These are phyloP conservation scores for Coemansia sp. DNA, from an alignment of 192 early-diverging fungal species.

Conservation along the genomic window DNA sequence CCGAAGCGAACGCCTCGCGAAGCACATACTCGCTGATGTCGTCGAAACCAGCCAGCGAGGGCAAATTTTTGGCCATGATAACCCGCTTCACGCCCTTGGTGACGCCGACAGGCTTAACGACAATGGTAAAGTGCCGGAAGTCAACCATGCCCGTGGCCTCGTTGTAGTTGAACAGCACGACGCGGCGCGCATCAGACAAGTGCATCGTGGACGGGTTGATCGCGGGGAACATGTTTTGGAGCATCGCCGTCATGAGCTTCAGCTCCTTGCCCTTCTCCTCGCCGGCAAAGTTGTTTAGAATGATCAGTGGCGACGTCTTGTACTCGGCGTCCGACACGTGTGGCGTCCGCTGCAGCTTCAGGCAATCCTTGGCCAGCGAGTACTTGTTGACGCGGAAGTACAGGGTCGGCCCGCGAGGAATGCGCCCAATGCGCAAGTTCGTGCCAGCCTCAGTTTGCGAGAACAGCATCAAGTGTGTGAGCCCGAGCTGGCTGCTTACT, in stretches of 20 bases:
- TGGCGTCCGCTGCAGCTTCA: constrained; percentile 75
- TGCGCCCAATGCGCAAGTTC: constrained; percentile 84
- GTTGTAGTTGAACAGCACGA: constrained; percentile 93
- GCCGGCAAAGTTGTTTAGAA: constrained; percentile 56
- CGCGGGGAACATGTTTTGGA: constrained; percentile 97
- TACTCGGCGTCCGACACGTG: constrained; percentile 80
- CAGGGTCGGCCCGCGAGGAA: constrained; percentile 93
- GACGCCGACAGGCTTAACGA: constrained; percentile 86
- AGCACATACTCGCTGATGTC: constrained; percentile 96
- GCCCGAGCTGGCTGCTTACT: constrained; percentile 81
- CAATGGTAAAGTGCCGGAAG: constrained; percentile 93
- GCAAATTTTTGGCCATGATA: constrained; percentile 72
- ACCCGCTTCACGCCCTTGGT: constrained; percentile 90
- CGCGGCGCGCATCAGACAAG: constrained; percentile 84
- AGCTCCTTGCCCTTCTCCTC: constrained; percentile 56
- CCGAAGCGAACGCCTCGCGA: constrained; percentile 79
- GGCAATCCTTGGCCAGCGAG: constrained; percentile 81
- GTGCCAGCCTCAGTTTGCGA: constrained; percentile 79
- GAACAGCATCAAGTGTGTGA: constrained; percentile 90
- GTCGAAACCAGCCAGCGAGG: constrained; percentile 75
- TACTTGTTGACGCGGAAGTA: constrained; percentile 85
- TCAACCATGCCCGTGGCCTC: constrained; percentile 80
- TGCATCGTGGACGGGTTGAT: constrained; percentile 97
- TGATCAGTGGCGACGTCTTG: constrained; percentile 75
- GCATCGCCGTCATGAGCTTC: constrained; percentile 91